Evolutionary conservation across 2,329 filamentous ascomycete genomes (phyloP).

Genomic region (Paecilomyces variotii): DNA sequence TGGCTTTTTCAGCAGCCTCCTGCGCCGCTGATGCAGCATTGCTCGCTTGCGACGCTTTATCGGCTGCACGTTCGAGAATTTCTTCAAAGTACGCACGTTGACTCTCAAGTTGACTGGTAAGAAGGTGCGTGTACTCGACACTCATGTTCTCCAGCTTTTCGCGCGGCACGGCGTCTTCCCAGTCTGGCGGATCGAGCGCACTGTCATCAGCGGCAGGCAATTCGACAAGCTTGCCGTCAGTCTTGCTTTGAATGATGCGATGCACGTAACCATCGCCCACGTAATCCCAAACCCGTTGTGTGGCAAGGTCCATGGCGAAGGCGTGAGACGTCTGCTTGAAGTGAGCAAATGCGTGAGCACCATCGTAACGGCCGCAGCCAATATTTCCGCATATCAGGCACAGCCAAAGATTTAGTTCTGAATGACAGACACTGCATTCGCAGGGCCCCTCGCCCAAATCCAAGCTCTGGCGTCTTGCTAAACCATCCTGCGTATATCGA

Average conservation of each 20-base stretch:
- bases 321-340: conserved; percentile 85
- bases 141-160: conserved; percentile 71
- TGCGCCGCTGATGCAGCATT: conserved; percentile 44
- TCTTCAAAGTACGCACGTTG: conserved; percentile 94
- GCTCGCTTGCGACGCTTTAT: conserved; percentile 73
- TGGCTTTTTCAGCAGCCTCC: conserved; percentile 58
- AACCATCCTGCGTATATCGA: conserved; percentile 67
- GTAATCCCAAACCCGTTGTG: conserved; percentile 97
- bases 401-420: conserved; percentile 80
- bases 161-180: conserved; percentile 39
- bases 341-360: conserved; percentile 85
- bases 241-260: conserved; percentile 86
- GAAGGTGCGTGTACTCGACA: conserved; percentile 86
- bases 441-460: conserved; percentile 47
- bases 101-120: conserved; percentile 86
- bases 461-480: conserved; percentile 39
- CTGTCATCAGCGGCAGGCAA: conserved; percentile 55
- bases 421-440: conserved; percentile 73
- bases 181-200: conserved; percentile 34
- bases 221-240: conserved; percentile 86
- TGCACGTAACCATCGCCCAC: conserved; percentile 94
- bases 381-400: conserved; percentile 89
- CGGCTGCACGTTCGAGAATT: conserved; percentile 75
- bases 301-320: conserved; percentile 86
- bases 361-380: conserved; percentile 90